A percentile compares a stretch with the other conserved stretches of the same genome.
Conservation (phyloP, 495 filamentous ascomycete species). For the Physcia stellaris region DNA sequence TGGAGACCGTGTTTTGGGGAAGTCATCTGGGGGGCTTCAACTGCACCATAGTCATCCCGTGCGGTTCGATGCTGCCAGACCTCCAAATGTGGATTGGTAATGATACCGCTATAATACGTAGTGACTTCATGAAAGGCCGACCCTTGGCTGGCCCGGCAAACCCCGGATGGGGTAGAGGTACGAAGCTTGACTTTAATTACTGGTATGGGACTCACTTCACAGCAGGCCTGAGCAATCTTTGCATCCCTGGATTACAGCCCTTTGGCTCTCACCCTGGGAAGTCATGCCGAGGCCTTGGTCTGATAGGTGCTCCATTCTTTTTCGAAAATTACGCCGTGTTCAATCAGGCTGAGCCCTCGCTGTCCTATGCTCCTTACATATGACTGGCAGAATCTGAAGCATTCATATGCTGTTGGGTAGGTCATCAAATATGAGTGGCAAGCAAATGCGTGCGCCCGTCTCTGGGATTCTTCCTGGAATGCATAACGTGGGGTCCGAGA, state of each 20-base stretch:
- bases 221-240: background rate
- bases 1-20: background rate
- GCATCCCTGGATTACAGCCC: background rate
- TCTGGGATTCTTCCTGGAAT: too few relatives aligned
- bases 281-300: background rate
- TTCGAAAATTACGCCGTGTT: slow-evolving; percentile 1
- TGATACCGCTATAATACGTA: slow-evolving; percentile 1
- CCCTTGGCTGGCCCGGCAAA: background rate
- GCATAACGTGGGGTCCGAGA: too few relatives aligned
- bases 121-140: background rate
- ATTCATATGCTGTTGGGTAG: too few relatives aligned
- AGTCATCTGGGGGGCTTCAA: background rate
- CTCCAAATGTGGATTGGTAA: slow-evolving; percentile 1
- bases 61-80: background rate
- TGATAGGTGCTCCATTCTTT: slow-evolving; percentile 4
- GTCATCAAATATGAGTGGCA: too few relatives aligned
- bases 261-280: background rate
- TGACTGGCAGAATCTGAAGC: too few relatives aligned
- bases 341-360: slow-evolving; percentile 2
- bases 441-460: too few relatives aligned
- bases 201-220: background rate
- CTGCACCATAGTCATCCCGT: slow-evolving; percentile 3
- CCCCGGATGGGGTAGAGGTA: background rate
- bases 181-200: too few relatives aligned
- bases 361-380: slow-evolving; percentile 3